These are phyloP conservation scores for Candida wancherniae DNA, from an alignment of 805 yeast genomes.

Conservation along the genomic window DNA sequence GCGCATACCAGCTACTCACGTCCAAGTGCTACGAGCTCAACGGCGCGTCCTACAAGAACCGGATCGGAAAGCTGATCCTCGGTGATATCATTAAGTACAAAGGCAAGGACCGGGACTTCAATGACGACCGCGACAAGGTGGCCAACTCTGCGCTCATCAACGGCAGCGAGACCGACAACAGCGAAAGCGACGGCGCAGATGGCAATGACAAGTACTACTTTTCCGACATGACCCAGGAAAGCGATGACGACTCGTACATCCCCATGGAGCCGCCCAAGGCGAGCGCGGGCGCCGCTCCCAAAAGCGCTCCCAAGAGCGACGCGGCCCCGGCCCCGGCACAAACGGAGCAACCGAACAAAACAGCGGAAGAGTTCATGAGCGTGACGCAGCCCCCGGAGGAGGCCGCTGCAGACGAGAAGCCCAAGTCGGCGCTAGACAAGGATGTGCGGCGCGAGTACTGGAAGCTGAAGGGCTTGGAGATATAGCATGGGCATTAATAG, in stretches of 20 bases:
- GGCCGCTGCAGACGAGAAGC: constrained; percentile 9
- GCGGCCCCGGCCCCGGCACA: too few species aligned
- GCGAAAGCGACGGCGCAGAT: constrained; percentile 32
- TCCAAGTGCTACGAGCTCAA: constrained; percentile 74
- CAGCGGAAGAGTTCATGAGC: constrained; percentile 21
- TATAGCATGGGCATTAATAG: too few species aligned
- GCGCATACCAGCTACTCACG: constrained; percentile 74
- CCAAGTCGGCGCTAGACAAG: constrained; percentile 25
- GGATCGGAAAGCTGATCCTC: constrained; percentile 68
- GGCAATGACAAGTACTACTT: constrained; percentile 39
- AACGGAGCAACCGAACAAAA: constrained; percentile 3
- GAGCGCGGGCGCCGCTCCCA: neutral
- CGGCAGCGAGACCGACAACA: constrained; percentile 24
- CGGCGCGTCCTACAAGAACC: constrained; percentile 55
- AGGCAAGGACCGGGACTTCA: constrained; percentile 72
- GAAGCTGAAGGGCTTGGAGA: constrained; percentile 40
- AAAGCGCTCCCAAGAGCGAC: too few species aligned
- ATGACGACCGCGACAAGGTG: constrained; percentile 64
- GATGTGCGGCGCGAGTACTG: constrained; percentile 36
- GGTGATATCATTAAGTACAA: constrained; percentile 75
- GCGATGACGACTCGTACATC: constrained; percentile 21
- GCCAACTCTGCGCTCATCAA: constrained; percentile 51
- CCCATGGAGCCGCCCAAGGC: neutral
- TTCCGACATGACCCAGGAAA: constrained; percentile 40
- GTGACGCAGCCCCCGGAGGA: constrained; percentile 12